phyloP scores from a whole-genome alignment of 306 rosid species.

The Mimosa pudica region DNA sequence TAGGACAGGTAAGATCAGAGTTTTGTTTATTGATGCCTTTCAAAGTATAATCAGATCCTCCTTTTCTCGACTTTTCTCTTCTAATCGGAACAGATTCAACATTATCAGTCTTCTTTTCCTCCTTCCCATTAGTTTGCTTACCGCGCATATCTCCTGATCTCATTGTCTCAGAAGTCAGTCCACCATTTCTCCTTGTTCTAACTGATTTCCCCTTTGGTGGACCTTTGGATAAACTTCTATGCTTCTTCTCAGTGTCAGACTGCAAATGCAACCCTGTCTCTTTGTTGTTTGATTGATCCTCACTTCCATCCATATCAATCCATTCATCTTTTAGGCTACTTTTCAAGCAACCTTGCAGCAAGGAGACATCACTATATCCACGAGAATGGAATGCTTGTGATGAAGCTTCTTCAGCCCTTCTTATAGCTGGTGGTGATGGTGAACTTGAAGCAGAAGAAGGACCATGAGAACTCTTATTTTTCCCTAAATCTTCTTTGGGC shows the following conservation, averaged over 20 bases:
- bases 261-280: slow-evolving; percentile 38
- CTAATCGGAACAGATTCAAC: slow-evolving; percentile 40
- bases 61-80: slow-evolving; percentile 48
- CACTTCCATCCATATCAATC: slow-evolving; percentile 39
- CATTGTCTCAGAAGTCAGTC: slow-evolving; percentile 39
- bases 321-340: slow-evolving; percentile 38
- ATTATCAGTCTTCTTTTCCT: slow-evolving; percentile 40
- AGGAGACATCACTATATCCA: slow-evolving; percentile 42
- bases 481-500: slow-evolving; percentile 38
- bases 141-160: slow-evolving; percentile 40
- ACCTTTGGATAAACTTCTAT: slow-evolving; percentile 44
- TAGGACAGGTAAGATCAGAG: slow-evolving; percentile 34
- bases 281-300: slow-evolving; percentile 39
- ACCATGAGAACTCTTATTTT: slow-evolving; percentile 40
- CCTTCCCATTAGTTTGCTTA: slow-evolving; percentile 49
- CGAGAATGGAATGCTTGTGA: slow-evolving; percentile 44
- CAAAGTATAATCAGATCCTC: slow-evolving; percentile 38
- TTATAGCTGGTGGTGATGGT: slow-evolving; percentile 43
- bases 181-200: slow-evolving; percentile 69
- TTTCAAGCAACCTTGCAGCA: slow-evolving; percentile 37
- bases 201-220: slow-evolving; percentile 75
- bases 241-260: slow-evolving; percentile 46
- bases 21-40: slow-evolving; percentile 36
- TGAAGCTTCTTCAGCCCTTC: slow-evolving; percentile 46
- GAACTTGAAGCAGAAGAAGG: slow-evolving; percentile 42